phyloP scores from a whole-genome alignment of 2,329 filamentous ascomycete genomes.

The Penicillium sp. region DNA sequence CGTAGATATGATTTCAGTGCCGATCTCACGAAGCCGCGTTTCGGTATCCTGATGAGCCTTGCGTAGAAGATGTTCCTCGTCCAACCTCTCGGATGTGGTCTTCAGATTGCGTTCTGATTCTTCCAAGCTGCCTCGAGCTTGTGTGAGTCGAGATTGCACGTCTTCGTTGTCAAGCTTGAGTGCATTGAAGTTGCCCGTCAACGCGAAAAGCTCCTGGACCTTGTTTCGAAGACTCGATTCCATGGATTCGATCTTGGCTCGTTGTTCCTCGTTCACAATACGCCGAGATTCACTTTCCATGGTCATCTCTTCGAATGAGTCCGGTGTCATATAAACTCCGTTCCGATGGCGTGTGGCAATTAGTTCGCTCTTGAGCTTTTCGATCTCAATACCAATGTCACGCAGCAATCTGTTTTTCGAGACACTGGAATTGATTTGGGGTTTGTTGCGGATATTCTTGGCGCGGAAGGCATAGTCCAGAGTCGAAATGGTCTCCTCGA shows the following conservation, averaged over 20 bases:
- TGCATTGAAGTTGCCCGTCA: slow-evolving; percentile 80
- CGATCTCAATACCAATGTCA: slow-evolving; percentile 88
- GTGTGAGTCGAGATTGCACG: slow-evolving; percentile 64
- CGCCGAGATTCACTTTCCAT: slow-evolving; percentile 86
- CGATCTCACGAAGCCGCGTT: slow-evolving; percentile 64
- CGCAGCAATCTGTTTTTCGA: slow-evolving; percentile 87
- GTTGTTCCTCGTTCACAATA: slow-evolving; percentile 87
- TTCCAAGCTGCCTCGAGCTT: slow-evolving; percentile 73
- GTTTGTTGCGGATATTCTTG: slow-evolving; percentile 98
- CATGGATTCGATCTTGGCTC: slow-evolving; percentile 84
- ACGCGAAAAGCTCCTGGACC: slow-evolving; percentile 79
- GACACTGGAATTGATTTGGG: slow-evolving; percentile 84
- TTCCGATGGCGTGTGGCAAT: slow-evolving; percentile 90
- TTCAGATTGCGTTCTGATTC: slow-evolving; percentile 80
- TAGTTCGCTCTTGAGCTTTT: slow-evolving; percentile 87
- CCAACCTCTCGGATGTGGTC: slow-evolving; percentile 67
- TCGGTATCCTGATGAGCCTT: slow-evolving; percentile 85
- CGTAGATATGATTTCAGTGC: slow-evolving; percentile 69
- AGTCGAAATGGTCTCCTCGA: slow-evolving; percentile 97
- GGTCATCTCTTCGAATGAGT: slow-evolving; percentile 83
- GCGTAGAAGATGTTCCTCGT: slow-evolving; percentile 71
- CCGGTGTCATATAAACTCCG: slow-evolving; percentile 86
- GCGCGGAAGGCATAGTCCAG: slow-evolving; percentile 96
- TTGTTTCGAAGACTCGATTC: slow-evolving; percentile 88
- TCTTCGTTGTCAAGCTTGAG: slow-evolving; percentile 86